Base-by-base conservation (phyloP, 805 yeast species). In the Debaryomyces tyrocola region DNA sequence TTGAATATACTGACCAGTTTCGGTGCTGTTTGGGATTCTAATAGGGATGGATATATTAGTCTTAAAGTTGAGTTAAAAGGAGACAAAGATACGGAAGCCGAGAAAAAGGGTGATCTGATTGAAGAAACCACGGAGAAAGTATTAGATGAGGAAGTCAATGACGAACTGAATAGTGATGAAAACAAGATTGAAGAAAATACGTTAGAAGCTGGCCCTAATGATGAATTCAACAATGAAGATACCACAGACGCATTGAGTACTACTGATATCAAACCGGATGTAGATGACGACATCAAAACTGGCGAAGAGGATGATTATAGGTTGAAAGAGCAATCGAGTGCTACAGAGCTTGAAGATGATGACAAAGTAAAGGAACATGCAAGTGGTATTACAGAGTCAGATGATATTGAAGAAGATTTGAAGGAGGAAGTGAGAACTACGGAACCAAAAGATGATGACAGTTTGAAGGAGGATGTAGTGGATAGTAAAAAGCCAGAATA, bases 11-110 rank as follows among this genome's bases (percentile, higher is more conserved):
- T 63, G 2, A 64, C 75, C 8, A 61, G 70, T 4, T 66, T 80
- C 40, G 85, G 84, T 9, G 76, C 84, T 0, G 64, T 75, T 4
- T 83, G 87, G 87, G 82, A 82, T 50, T 57, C 67, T 7, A 62
- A 66, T 10, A 79, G 70, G 39, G 90, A 84, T 59, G 88, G 87
- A 2, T 63, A 70, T 29, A 62, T 75, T 10, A 69, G 69, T 20
- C 46, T 76, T 17, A 64, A 64, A 41, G 46, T 73, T 11, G 52
- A 54, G 6, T 33, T 49, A 7, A 58, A 53, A n/a, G 50, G 49
- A 20, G 31, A 27, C 20, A 9, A 37, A 3, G 40, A 43, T 11
- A 14, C 7, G 14, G 31, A 5, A 20, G 29, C 14, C 37, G 37
- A 33, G 33, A 43, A 33, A 37, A 34, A 37, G 9, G 34, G 14